Evolutionary conservation across 495 filamentous ascomycete species (phyloP).

Genomic region (Daldinia loculata): DNA sequence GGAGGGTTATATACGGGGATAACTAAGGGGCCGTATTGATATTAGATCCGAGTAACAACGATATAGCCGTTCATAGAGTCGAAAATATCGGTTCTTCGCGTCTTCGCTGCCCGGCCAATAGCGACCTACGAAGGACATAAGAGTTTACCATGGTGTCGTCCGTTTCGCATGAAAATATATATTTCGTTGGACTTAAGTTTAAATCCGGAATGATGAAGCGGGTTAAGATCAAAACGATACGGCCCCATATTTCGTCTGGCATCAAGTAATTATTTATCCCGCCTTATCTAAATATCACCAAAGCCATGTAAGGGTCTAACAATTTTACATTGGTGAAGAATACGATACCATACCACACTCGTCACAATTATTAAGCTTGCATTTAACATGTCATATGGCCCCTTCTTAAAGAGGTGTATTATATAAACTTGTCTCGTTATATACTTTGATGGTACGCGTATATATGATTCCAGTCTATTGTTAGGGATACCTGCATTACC

Average conservation of each 20-base stretch:
- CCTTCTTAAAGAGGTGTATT: not conserved
- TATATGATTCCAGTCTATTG: too few relatives aligned
- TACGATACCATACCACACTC: not conserved
- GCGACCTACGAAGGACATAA: not conserved
- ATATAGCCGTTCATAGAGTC: not conserved
- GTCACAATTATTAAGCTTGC: not conserved
- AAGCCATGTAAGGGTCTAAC: not conserved
- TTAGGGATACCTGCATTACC: too few relatives aligned
- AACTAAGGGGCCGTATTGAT: not conserved
- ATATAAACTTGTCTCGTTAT: not conserved
- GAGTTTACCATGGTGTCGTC: not conserved
- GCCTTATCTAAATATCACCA: not conserved
- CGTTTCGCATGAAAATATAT: not conserved
- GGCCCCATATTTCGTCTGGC: not conserved
- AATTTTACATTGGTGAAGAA: not conserved
- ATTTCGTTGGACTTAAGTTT: not conserved
- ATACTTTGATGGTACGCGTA: too few relatives aligned
- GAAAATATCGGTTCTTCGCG: conserved; percentile 1
- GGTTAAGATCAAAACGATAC: not conserved
- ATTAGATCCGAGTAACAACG: not conserved
- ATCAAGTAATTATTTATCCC: not conserved
- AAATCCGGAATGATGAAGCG: not conserved
- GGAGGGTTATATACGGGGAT: not conserved
- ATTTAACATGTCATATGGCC: not conserved
- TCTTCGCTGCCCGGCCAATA: not conserved